Conservation (phyloP, 805 yeast species). For the Kazachstania bromeliacearum region DNA sequence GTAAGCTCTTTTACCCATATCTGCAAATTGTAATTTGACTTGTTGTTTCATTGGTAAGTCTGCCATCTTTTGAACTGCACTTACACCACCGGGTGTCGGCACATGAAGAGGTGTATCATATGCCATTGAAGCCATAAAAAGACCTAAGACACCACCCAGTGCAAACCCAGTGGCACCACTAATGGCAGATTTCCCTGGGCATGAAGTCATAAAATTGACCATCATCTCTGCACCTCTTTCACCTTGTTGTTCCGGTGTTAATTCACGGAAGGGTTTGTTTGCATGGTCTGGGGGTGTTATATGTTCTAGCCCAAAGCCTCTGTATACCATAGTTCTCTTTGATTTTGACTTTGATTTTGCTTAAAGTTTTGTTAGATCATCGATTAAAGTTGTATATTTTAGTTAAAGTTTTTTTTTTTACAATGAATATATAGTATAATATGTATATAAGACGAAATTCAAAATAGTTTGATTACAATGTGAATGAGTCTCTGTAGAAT, state of each 20-base stretch:
- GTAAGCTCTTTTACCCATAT: conserved; percentile 86
- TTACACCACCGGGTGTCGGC: conserved; percentile 18
- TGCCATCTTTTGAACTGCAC: conserved; percentile 45
- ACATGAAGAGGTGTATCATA: conserved; percentile 36
- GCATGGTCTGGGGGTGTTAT: conserved; percentile 31
- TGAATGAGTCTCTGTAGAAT: conserved; percentile 22
- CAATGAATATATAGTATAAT: too few relatives aligned
- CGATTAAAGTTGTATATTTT: background rate
- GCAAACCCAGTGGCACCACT: conserved; percentile 92
- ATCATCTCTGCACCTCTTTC: conserved; percentile 79
- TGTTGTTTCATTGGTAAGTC: conserved; percentile 90
- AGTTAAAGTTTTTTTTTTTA: too few relatives aligned
- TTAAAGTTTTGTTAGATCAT: background rate
- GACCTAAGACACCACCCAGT: conserved; percentile 90
- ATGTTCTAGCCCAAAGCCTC: conserved; percentile 36
- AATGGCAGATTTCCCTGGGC: conserved; percentile 89
- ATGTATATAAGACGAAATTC: too few relatives aligned
- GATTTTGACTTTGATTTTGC: background rate
- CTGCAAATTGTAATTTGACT: conserved; percentile 80
- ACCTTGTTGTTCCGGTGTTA: conserved; percentile 90
- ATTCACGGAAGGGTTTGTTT: conserved; percentile 47
- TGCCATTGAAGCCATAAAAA: conserved; percentile 71
- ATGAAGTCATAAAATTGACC: conserved; percentile 78
- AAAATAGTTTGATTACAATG: conserved; percentile 7
- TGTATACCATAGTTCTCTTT: conserved; percentile 28